A percentile compares a stretch with the other conserved stretches of the same genome.
phyloP scores from a whole-genome alignment of 345 rosid species.

The Stellera chamaejasme region DNA sequence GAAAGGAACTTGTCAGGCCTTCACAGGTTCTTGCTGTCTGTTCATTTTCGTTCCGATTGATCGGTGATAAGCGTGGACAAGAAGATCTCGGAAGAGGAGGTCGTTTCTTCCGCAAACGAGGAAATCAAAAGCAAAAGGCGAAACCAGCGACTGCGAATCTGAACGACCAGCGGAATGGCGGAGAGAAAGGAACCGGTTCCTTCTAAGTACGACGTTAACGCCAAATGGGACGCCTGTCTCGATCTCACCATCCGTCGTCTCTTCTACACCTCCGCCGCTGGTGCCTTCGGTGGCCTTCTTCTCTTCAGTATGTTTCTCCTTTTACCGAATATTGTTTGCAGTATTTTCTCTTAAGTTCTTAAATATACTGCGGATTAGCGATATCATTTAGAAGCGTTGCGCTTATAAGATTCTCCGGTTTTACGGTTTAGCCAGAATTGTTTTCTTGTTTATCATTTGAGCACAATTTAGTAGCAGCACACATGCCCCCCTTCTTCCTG shows the following conservation, averaged over 20 bases:
- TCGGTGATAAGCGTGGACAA: no score
- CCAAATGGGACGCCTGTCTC: constrained; percentile 88
- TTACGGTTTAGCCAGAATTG: not conserved
- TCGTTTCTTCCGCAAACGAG: not conserved
- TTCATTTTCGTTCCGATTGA: no score
- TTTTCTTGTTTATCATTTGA: no score
- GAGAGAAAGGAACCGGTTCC: constrained; percentile 28
- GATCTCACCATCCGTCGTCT: constrained; percentile 81
- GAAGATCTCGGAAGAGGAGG: no score
- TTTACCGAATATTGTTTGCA: not conserved
- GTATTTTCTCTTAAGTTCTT: not conserved
- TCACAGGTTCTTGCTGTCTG: no score
- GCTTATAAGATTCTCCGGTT: not conserved
- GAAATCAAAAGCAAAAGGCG: not conserved
- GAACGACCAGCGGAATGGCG: constrained; percentile 19
- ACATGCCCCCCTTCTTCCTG: no score
- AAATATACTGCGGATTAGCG: no score
- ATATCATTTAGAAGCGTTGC: no score
- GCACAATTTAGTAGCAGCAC: no score
- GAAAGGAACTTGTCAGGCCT: no score
- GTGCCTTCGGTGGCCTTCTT: constrained; percentile 79
- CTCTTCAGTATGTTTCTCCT: constrained; percentile 57
- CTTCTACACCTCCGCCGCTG: constrained; percentile 74
- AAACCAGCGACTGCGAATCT: not conserved
- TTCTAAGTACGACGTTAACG: constrained; percentile 43